Conservation (phyloP, 2,329 filamentous ascomycete genomes). For the Bipolaris sorokiniana region DNA sequence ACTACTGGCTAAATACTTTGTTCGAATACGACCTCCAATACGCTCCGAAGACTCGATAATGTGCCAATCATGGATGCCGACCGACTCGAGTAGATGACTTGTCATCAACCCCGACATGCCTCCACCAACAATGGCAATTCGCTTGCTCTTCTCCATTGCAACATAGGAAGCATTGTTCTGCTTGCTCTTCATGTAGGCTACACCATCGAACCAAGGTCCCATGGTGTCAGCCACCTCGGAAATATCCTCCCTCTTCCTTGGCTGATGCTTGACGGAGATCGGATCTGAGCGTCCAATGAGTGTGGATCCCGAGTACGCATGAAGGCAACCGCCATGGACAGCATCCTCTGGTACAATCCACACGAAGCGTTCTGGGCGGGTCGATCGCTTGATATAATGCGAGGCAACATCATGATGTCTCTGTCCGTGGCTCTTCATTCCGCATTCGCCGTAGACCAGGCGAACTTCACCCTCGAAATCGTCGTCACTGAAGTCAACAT, state of each 20-base stretch:
- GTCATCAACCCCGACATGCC: constrained; percentile 71
- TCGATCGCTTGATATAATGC: constrained; percentile 42
- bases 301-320: constrained; percentile 51
- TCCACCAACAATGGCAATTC: constrained; percentile 68
- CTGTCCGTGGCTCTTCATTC: constrained; percentile 43
- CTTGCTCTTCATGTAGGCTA: constrained; percentile 63
- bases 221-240: constrained; percentile 60
- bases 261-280: constrained; percentile 46
- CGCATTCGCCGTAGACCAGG: constrained; percentile 56
- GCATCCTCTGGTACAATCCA: constrained; percentile 55
- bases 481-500: constrained; percentile 52
- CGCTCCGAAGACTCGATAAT: constrained; percentile 67
- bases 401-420: constrained; percentile 54
- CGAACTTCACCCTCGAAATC: constrained; percentile 53
- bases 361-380: constrained; percentile 54
- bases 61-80: constrained; percentile 65
- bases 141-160: constrained; percentile 61
- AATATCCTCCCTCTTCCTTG: constrained; percentile 48
- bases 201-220: constrained; percentile 71
- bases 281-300: constrained; percentile 53
- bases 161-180: constrained; percentile 61
- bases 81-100: constrained; percentile 53
- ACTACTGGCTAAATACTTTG: constrained; percentile 65
- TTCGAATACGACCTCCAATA: constrained; percentile 69
- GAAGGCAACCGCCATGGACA: constrained; percentile 51